Evolutionary conservation across 345 rosid species (phyloP).

Genomic region (Geranium rotundifolium): DNA sequence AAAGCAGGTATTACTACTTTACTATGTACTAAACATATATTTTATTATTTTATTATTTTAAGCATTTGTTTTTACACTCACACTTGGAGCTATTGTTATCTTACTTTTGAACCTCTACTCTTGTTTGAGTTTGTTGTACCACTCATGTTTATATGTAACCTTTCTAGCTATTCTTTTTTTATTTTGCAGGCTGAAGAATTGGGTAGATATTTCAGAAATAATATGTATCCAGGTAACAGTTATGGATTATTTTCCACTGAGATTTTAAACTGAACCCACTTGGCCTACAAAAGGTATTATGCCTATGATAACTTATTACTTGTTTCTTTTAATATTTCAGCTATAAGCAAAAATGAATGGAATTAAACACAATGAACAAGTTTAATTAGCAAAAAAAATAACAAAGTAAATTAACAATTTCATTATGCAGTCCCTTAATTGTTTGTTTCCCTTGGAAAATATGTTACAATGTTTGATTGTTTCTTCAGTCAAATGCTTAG

Average conservation of each 20-base stretch:
- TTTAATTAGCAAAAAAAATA: too few relatives aligned
- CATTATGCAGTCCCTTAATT: too few relatives aligned
- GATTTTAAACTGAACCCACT: too few relatives aligned
- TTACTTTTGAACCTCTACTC: background rate
- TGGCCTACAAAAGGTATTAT: too few relatives aligned
- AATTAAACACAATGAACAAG: background rate
- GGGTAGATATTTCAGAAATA: conserved; percentile 91
- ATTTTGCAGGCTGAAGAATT: conserved; percentile 88
- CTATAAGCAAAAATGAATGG: background rate
- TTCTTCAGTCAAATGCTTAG: too few relatives aligned
- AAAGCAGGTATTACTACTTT: conserved; percentile 56
- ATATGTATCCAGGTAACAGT: conserved; percentile 89
- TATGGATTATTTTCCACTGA: background rate
- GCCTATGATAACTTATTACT: too few relatives aligned
- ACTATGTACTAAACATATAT: background rate
- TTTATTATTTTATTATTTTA: background rate
- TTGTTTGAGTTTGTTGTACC: too few relatives aligned
- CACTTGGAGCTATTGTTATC: background rate
- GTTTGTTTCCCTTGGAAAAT: too few relatives aligned
- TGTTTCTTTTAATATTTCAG: too few relatives aligned
- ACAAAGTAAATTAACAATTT: too few relatives aligned
- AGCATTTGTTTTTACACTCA: background rate
- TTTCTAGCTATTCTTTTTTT: background rate
- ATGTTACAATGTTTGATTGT: too few relatives aligned
- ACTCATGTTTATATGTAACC: background rate